Conservation (phyloP, 2,329 filamentous ascomycete genomes). For the Aspergillus pseudoglaucus region DNA sequence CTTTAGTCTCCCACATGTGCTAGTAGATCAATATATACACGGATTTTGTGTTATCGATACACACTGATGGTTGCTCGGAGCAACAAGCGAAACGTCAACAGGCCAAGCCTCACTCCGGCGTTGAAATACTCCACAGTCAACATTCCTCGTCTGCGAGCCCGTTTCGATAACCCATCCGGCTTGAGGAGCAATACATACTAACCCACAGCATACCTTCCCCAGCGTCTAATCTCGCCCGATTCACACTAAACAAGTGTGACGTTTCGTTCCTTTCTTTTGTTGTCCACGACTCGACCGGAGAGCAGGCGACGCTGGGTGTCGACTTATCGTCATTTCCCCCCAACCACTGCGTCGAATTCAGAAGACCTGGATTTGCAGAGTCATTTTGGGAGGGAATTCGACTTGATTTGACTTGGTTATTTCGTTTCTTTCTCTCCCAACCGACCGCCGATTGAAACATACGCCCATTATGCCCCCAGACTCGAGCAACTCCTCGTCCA, state of each 20-base stretch:
- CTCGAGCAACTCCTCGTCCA: constrained; percentile 43
- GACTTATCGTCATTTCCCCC: not conserved
- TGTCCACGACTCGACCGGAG: constrained; percentile 1
- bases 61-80: constrained; percentile 23
- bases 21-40: not conserved
- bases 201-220: not conserved
- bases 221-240: not conserved
- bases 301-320: not conserved
- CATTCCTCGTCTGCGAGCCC: constrained; percentile 15
- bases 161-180: constrained; percentile 3
- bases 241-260: not conserved
- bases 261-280: constrained; percentile 1
- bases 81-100: constrained; percentile 25
- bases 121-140: constrained; percentile 21
- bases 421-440: not conserved
- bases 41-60: constrained; percentile 11
- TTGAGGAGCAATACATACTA: not conserved
- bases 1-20: not conserved
- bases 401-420: not conserved
- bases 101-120: constrained; percentile 9
- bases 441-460: not conserved
- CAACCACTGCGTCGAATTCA: not conserved
- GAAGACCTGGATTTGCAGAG: not conserved
- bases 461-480: constrained; percentile 34
- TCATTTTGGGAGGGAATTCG: not conserved